Base-by-base conservation (phyloP, 768 basidiomycete species). In the Lactifluus piperatus region DNA sequence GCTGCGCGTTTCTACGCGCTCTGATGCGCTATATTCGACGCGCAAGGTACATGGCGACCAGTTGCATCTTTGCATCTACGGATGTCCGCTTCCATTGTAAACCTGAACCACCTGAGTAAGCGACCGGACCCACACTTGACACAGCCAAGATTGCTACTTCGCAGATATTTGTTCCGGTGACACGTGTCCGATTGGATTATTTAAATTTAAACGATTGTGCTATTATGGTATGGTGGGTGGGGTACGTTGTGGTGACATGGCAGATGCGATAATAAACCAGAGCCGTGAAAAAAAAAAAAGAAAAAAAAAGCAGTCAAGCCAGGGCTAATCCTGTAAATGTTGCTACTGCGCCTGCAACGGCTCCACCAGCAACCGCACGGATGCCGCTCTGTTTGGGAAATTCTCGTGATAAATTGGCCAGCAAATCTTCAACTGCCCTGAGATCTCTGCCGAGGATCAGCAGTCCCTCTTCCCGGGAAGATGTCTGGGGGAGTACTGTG, bases 291-390 rank as follows among this genome's bases (percentile, higher is more conserved):
- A 20, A 16, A 58, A 34, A 27, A 18, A 8, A 20, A 36, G 7
- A n/a, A 14, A 54, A 39, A 54, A 20, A 18, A 20, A 16, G 5
- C 5, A 34, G 1, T 65, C 45, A 65, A 10, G 62, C 43, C 18
- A 64, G 22, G n/a, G 62, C 64, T 11, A 65, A 44, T 24, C 64
- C 64, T 5, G 64, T 60, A 34, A 65, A 60, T 5, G 64, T 65
- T 16, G 62, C 64, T 20, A 65, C 62, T 30, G 64, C 64, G 26
- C 64, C 64, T 5, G 54, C 64, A 8, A 65, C 57, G 9, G 49
- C 58, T 3, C 64, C 64, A 32, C 62, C 56, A 14, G 62, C 64
- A 27, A 56, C 49, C 4, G 58, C 54, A 20, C 62, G 54, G 18
- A 64, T 55, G 8, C 58, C 55, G 7, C 36, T 56, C 29, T 41